Conservation (phyloP, 176 grass and related monocot species). For the Canna indica region DNA sequence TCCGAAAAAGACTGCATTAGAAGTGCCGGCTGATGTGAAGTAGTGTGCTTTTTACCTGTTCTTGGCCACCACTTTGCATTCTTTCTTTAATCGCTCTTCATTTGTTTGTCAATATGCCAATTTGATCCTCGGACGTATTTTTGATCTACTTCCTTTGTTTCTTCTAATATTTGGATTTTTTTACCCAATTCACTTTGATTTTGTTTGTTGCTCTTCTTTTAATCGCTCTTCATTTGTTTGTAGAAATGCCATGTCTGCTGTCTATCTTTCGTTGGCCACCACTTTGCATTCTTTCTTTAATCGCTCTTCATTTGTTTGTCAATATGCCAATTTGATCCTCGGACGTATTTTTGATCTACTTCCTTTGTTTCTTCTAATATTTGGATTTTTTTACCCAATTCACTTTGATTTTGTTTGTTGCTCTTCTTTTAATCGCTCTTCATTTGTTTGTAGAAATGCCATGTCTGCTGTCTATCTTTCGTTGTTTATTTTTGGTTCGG, state of each 20-base stretch:
- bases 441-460: no score
- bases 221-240: no score
- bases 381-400: no score
- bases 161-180: no score
- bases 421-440: no score
- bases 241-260: no score
- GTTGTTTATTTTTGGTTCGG: no score
- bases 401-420: no score
- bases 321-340: neutral
- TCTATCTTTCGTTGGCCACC: neutral
- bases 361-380: neutral
- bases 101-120: neutral
- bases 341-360: no score
- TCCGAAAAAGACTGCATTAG: neutral
- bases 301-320: neutral
- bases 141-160: neutral
- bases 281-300: conserved; percentile 3
- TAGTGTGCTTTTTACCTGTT: neutral
- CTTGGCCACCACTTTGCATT: neutral
- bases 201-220: no score
- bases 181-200: no score
- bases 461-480: neutral
- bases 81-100: neutral
- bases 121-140: no score
- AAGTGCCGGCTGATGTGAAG: conserved; percentile 36